Percentiles rank a stretch among this genome's conserved stretches.
Conservation (phyloP, 805 yeast genomes). For the Sugiyamaella boreocaroliniensis region DNA sequence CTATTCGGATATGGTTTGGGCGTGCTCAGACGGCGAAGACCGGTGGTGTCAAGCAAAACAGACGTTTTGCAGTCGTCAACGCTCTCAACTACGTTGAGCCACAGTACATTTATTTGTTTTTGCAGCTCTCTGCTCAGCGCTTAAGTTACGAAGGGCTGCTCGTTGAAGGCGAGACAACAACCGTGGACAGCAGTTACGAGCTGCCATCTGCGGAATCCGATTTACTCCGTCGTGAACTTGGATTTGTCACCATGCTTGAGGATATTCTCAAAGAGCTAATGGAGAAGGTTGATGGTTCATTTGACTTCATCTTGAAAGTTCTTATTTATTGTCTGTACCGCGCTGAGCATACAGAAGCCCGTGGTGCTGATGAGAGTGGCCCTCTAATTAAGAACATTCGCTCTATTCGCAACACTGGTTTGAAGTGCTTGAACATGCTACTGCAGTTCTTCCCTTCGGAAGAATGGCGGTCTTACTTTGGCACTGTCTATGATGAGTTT, state of each 20-base stretch:
- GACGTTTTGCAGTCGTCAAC: constrained; percentile 42
- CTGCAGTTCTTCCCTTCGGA: constrained; percentile 47
- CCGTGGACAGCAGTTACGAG: not conserved
- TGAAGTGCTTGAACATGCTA: constrained; percentile 54
- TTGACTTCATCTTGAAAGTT: constrained; percentile 50
- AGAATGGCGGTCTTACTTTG: constrained; percentile 49
- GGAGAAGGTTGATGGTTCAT: constrained; percentile 42
- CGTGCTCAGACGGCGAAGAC: constrained; percentile 65
- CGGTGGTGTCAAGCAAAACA: constrained; percentile 65
- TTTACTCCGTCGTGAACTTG: constrained; percentile 32
- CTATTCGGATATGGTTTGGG: constrained; percentile 77
- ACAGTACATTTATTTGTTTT: constrained; percentile 49
- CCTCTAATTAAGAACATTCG: not conserved
- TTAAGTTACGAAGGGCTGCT: constrained; percentile 38
- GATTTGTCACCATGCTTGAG: constrained; percentile 55
- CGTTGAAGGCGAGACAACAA: constrained; percentile 5
- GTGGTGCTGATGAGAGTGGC: constrained; percentile 20
- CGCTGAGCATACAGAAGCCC: constrained; percentile 41
- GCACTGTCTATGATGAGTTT: constrained; percentile 46
- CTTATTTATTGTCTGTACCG: constrained; percentile 46
- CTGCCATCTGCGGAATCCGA: not conserved
- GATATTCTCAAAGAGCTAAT: constrained; percentile 58
- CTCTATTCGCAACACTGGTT: constrained; percentile 37
- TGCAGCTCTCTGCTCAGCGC: constrained; percentile 54
- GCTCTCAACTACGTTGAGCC: constrained; percentile 32